These are phyloP conservation scores for Didymella keratinophila DNA, from an alignment of 2,329 filamentous ascomycete species.

Conservation along the genomic window DNA sequence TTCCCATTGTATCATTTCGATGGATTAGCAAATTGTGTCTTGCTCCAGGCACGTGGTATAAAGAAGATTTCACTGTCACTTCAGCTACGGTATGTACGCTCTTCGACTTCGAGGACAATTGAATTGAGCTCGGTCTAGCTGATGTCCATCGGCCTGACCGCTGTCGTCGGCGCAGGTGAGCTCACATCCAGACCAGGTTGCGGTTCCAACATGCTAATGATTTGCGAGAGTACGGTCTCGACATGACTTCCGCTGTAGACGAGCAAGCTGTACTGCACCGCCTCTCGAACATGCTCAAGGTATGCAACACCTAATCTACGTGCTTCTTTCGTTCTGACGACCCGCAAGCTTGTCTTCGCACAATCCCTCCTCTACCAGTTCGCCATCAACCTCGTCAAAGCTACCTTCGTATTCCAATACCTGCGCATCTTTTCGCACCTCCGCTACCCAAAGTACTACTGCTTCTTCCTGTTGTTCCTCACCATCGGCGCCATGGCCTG, in stretches of 20 bases:
- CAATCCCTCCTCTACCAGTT: constrained; percentile 45
- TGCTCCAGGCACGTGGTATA: constrained; percentile 17
- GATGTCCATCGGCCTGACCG: constrained; percentile 39
- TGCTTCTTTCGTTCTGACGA: background rate
- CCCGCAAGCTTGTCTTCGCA: constrained; percentile 40
- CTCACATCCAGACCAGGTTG: background rate
- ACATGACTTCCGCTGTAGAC: background rate
- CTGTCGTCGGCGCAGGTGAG: constrained; percentile 36
- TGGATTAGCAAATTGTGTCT: constrained; percentile 39
- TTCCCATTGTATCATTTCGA: constrained; percentile 33
- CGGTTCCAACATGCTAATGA: background rate
- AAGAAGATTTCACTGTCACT: constrained; percentile 43
- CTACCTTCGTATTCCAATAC: constrained; percentile 46
- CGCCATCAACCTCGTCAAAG: constrained; percentile 43
- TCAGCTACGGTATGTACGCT: constrained; percentile 34
- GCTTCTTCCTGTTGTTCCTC: constrained; percentile 30
- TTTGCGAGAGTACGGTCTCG: constrained; percentile 17
- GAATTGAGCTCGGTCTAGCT: constrained; percentile 25
- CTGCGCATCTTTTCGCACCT: constrained; percentile 35
- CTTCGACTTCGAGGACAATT: background rate
- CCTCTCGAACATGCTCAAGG: constrained; percentile 33
- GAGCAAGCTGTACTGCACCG: background rate
- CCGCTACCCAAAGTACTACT: constrained; percentile 17
- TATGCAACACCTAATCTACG: background rate
- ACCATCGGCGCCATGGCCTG: constrained; percentile 32